Evolutionary conservation across 306 rosid genomes (phyloP).

Genomic region (Rubus idaeus): DNA sequence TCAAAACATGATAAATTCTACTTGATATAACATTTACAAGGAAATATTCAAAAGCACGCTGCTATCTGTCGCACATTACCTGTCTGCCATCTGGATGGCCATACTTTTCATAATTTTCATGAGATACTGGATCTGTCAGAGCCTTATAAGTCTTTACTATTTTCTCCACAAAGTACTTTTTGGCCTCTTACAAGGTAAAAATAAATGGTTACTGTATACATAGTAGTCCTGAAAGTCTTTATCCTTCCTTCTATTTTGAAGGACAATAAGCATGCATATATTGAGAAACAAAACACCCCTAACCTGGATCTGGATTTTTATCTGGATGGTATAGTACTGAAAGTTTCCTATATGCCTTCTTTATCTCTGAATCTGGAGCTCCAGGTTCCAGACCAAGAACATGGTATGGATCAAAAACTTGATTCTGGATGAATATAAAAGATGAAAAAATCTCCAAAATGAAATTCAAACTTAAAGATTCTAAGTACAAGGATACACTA

Average conservation of each 20-base stretch:
- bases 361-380: slow-evolving; percentile 69
- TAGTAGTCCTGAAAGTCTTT: slow-evolving; percentile 9
- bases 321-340: slow-evolving; percentile 91
- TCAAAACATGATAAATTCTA: slow-evolving; percentile 6
- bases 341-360: slow-evolving; percentile 88
- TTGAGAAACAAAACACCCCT: slow-evolving; percentile 36
- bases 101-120: slow-evolving; percentile 91
- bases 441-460: not conserved
- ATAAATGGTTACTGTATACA: slow-evolving; percentile 16
- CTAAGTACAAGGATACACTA: not conserved
- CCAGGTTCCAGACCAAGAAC: slow-evolving; percentile 85
- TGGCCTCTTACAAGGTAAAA: slow-evolving; percentile 53
- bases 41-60: slow-evolving; percentile 17
- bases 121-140: slow-evolving; percentile 81
- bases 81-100: slow-evolving; percentile 99
- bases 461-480: slow-evolving; percentile 16
- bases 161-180: slow-evolving; percentile 80
- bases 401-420: slow-evolving; percentile 84
- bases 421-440: slow-evolving; percentile 45
- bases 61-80: slow-evolving; percentile 43
- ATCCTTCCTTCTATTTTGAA: slow-evolving; percentile 6
- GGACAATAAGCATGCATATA: slow-evolving; percentile 17
- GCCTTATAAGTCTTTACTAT: slow-evolving; percentile 97
- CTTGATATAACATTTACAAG: not conserved
- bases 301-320: slow-evolving; percentile 99